Percentiles rank a stretch among this genome's conserved stretches.
phyloP scores from a whole-genome alignment of 768 basidiomycete genomes.

The Sarcomyxa edulis region DNA sequence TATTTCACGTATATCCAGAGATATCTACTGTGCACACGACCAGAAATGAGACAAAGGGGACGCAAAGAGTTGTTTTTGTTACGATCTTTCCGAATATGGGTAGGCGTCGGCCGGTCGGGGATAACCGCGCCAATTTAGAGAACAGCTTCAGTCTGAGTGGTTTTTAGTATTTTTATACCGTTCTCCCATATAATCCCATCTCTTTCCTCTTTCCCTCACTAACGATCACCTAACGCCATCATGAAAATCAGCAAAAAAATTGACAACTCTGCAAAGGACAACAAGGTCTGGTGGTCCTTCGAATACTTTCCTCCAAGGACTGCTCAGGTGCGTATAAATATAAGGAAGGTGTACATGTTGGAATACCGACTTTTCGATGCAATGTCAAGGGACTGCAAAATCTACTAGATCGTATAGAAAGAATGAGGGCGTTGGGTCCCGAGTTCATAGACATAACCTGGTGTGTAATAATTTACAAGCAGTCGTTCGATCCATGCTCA shows the following conservation, averaged over 20 bases:
- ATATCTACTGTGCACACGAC: no score
- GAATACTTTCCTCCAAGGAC: slow-evolving; percentile 98
- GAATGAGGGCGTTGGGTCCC: slow-evolving; percentile 92
- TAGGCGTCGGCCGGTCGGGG: no score
- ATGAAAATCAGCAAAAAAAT: slow-evolving; percentile 98
- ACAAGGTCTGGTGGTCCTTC: slow-evolving; percentile 96
- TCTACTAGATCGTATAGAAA: slow-evolving; percentile 95
- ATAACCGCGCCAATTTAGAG: no score
- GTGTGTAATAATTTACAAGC: slow-evolving; percentile 37
- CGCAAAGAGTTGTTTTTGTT: no score
- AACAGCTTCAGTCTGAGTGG: no score
- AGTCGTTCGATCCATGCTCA: not conserved
- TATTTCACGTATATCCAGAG: no score
- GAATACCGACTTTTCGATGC: not conserved
- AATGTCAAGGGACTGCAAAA: slow-evolving; percentile 80
- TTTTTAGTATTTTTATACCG: not conserved
- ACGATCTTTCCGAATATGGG: no score
- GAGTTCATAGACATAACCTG: slow-evolving; percentile 99
- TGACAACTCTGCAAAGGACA: slow-evolving; percentile 75
- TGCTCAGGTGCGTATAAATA: slow-evolving; percentile 61
- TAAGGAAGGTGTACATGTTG: not conserved
- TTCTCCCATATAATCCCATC: not conserved
- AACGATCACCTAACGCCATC: slow-evolving; percentile 5
- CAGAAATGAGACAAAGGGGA: no score
- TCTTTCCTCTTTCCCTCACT: not conserved